phyloP scores from a whole-genome alignment of 768 basidiomycete species.

The Russula abietina region DNA sequence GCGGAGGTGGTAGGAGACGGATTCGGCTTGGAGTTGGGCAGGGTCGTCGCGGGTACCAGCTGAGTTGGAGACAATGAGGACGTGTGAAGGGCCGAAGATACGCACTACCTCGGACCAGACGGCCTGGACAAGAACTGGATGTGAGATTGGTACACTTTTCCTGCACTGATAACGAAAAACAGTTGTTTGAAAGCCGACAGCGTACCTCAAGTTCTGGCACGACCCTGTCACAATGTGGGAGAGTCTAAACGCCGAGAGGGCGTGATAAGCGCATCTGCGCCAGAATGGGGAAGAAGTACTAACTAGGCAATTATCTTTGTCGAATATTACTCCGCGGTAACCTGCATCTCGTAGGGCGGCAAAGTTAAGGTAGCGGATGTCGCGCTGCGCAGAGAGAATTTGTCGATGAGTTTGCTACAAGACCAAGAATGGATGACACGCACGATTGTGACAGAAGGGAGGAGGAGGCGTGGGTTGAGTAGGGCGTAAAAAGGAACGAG shows the following conservation, averaged over 20 bases:
- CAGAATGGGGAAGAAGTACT: not conserved
- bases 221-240: conserved; percentile 68
- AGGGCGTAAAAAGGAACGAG: conserved; percentile 67
- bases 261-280: not conserved
- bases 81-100: conserved; percentile 69
- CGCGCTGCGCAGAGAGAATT: conserved; percentile 43
- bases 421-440: conserved; percentile 40
- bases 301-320: conserved; percentile 97
- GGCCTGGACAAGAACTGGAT: conserved; percentile 35
- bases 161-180: not conserved
- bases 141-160: not conserved
- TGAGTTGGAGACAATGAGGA: conserved; percentile 92
- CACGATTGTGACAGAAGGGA: conserved; percentile 62
- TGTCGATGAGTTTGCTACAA: not conserved
- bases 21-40: conserved; percentile 84
- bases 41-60: conserved; percentile 77
- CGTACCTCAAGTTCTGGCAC: conserved; percentile 68
- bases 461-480: conserved; percentile 56
- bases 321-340: conserved; percentile 86
- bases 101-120: conserved; percentile 70
- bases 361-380: conserved; percentile 84
- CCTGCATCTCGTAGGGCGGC: conserved; percentile 62
- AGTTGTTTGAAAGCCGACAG: not conserved
- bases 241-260: conserved; percentile 49
- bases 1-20: conserved; percentile 67